Percentiles rank a stretch among this genome's conserved stretches.
These are phyloP conservation scores for Colletotrichum destructivum DNA, from an alignment of 2,329 filamentous ascomycete genomes.

Conservation along the genomic window DNA sequence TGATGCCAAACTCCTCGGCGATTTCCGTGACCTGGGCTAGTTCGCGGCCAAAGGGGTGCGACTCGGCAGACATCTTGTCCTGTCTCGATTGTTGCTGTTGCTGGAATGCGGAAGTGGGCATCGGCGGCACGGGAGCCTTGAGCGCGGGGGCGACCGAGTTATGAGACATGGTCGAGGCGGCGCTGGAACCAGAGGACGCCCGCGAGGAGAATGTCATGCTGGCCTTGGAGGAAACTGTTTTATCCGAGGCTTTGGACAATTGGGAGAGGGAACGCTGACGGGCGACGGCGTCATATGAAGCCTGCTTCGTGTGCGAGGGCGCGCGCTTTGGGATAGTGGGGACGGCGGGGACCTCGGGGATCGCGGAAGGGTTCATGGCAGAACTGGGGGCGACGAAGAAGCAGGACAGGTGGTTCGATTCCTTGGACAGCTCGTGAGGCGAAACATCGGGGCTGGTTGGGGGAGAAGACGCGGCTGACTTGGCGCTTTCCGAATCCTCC, in stretches of 20 bases:
- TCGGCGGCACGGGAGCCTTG: slow-evolving; percentile 49
- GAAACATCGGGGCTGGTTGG: slow-evolving; percentile 80
- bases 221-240: slow-evolving; percentile 69
- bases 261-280: slow-evolving; percentile 75
- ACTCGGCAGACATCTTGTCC: slow-evolving; percentile 55
- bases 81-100: slow-evolving; percentile 49
- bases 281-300: slow-evolving; percentile 80
- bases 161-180: slow-evolving; percentile 64
- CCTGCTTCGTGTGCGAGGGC: slow-evolving; percentile 90
- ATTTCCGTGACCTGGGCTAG: slow-evolving; percentile 93
- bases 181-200: slow-evolving; percentile 70
- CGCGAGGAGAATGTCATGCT: slow-evolving; percentile 69
- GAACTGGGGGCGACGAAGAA: slow-evolving; percentile 73
- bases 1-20: slow-evolving; percentile 85
- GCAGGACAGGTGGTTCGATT: slow-evolving; percentile 77
- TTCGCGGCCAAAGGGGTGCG: slow-evolving; percentile 89
- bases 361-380: slow-evolving; percentile 57
- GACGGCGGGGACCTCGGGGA: slow-evolving; percentile 62
- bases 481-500: slow-evolving; percentile 79
- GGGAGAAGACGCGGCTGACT: slow-evolving; percentile 70
- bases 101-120: slow-evolving; percentile 53
- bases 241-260: slow-evolving; percentile 68
- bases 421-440: slow-evolving; percentile 65
- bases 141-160: slow-evolving; percentile 50
- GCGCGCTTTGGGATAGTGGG: slow-evolving; percentile 84